Evolutionary conservation across 2,329 filamentous ascomycete genomes (phyloP).

Genomic region (Zymoseptoria ardabiliae): DNA sequence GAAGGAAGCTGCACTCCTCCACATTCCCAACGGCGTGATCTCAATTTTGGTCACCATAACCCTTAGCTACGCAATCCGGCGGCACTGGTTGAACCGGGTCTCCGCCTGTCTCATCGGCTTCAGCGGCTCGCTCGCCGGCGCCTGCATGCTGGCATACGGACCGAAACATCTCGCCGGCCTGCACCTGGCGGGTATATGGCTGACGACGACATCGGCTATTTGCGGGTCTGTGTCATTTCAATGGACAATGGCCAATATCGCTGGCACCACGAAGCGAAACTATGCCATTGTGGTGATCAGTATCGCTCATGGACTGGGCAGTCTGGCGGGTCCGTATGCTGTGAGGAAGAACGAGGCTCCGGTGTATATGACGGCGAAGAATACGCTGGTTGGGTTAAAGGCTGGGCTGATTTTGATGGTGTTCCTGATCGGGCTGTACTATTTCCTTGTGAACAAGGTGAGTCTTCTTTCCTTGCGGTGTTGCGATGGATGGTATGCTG

Average conservation of each 20-base stretch:
- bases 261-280: conserved; percentile 64
- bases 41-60: conserved; percentile 31
- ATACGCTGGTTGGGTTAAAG: conserved; percentile 30
- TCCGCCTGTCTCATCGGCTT: neutral
- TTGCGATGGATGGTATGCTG: neutral
- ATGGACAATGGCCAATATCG: conserved; percentile 49
- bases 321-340: conserved; percentile 33
- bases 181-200: conserved; percentile 30
- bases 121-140: conserved; percentile 2
- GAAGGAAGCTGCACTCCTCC: conserved; percentile 21
- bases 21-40: conserved; percentile 55
- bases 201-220: conserved; percentile 31
- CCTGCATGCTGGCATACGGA: conserved; percentile 24
- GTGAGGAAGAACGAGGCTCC: conserved; percentile 28
- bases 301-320: conserved; percentile 26
- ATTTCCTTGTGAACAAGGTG: conserved; percentile 37
- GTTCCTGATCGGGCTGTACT: conserved; percentile 43
- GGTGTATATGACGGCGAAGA: conserved; percentile 34
- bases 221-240: conserved; percentile 30
- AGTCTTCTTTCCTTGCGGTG: neutral
- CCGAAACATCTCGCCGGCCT: conserved; percentile 33
- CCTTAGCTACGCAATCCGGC: neutral
- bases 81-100: conserved; percentile 1
- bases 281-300: conserved; percentile 46
- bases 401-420: conserved; percentile 32